Evolutionary conservation across 257 asterid species (phyloP).

Genomic region (Coffea canephora): DNA sequence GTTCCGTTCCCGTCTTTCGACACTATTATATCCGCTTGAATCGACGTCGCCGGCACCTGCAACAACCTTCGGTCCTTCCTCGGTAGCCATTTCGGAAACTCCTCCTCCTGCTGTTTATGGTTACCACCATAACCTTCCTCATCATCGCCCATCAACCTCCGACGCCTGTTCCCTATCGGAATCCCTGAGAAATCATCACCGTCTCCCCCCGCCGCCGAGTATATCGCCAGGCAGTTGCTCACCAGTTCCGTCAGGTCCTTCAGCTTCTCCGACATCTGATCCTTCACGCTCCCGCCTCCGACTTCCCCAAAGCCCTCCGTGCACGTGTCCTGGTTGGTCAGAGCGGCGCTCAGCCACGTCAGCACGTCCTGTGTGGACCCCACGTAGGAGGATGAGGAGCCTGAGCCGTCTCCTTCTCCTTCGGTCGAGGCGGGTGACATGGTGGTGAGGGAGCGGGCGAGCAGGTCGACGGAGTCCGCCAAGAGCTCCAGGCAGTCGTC

Average conservation of each 20-base stretch:
- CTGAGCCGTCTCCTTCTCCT: constrained; percentile 14
- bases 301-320: constrained; percentile 60
- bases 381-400: background rate
- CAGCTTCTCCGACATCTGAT: constrained; percentile 44
- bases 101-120: constrained; percentile 8
- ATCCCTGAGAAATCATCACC: constrained; percentile 60
- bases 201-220: constrained; percentile 49
- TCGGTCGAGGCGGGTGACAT: constrained; percentile 21
- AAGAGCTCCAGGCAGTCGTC: constrained; percentile 85
- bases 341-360: constrained; percentile 94
- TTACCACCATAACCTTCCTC: background rate
- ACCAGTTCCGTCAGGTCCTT: constrained; percentile 77
- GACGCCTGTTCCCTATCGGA: constrained; percentile 77
- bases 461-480: constrained; percentile 70
- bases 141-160: constrained; percentile 30
- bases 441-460: constrained; percentile 57
- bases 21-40: constrained; percentile 66
- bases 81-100: constrained; percentile 75
- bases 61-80: constrained; percentile 61
- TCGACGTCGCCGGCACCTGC: constrained; percentile 42
- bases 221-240: constrained; percentile 88
- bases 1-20: constrained; percentile 83
- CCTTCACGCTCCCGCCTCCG: constrained; percentile 54
- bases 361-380: constrained; percentile 60
- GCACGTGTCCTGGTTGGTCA: constrained; percentile 95